These are phyloP conservation scores for Crithidia mellificae DNA, from an alignment of 208 protist species.

Conservation along the genomic window DNA sequence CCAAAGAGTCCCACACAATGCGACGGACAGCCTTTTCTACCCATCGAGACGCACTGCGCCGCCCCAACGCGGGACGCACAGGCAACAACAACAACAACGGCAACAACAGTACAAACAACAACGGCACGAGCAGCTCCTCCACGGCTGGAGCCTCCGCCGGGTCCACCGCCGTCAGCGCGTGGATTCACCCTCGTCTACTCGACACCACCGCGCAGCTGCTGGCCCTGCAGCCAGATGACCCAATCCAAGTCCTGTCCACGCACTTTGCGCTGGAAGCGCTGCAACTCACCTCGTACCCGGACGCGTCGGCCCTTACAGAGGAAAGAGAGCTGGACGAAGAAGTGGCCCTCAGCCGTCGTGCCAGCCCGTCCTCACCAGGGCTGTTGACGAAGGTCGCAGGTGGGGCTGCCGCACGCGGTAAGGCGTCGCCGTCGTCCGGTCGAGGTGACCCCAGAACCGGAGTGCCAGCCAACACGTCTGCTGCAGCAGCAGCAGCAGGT, in stretches of 20 bases:
- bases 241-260: slow-evolving; percentile 30
- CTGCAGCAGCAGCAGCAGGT: background rate
- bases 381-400: background rate
- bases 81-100: background rate
- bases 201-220: slow-evolving; percentile 33
- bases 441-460: background rate
- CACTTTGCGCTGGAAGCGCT: slow-evolving; percentile 36
- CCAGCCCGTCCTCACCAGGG: background rate
- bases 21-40: slow-evolving; percentile 2
- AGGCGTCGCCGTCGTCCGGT: background rate
- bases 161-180: slow-evolving; percentile 26
- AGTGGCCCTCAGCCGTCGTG: slow-evolving; percentile 1
- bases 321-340: slow-evolving; percentile 15
- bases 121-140: background rate
- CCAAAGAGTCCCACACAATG: background rate
- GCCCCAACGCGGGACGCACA: background rate
- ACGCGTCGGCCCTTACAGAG: background rate
- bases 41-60: slow-evolving; percentile 6
- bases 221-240: slow-evolving; percentile 37
- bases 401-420: background rate
- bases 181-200: slow-evolving; percentile 30
- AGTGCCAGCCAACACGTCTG: background rate
- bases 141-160: background rate
- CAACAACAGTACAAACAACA: background rate
- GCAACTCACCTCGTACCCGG: slow-evolving; percentile 21